Evolutionary conservation across 768 basidiomycete genomes (phyloP), one percentile per base, ranked within the genome.

Genomic region (Chalciporus chontae): DNA sequence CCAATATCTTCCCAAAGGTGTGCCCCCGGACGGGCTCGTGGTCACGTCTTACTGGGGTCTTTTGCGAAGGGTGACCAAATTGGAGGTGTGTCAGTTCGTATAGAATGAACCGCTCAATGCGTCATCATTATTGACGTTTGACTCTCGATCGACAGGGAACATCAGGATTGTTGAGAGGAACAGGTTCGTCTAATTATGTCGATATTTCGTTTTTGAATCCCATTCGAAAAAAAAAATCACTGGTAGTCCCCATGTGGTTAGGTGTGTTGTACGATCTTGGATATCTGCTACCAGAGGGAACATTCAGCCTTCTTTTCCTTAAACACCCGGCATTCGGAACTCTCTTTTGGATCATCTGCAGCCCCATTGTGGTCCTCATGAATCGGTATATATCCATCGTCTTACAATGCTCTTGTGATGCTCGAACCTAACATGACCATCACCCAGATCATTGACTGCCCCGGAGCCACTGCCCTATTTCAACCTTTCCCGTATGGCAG

Each of bases 21-120:
- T 44, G 19, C 78, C 85, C 59, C 79, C 83, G 8, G 80, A 80
- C 11, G 19, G 8, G 19, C 85, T 85, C 43, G 75, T 84, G 19
- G 74, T 87, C 43, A 77, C 74, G 21, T 78, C 81, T 4, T 87
- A 81, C 66, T 82, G 84, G 57, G 78, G 72, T 8, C 89, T 89
- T 85, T 64, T 86, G 56, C 57, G 49, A 40, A 72, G 87, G 27
- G 84, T 85, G 6, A 79, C 78, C 61, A 72, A 71, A 37, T 70
- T 88, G n/a, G 87, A 90, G 76, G 85, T 84, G 27, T 36, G 72
- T 53, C 15, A 8, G 14, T 13, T 14, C 32, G 8, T 32, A 8
- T 32, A 32, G 11, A 10, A 5, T 32, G 10, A 32, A 2, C 14
- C 32, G 27, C 27, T 29, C 21, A 10, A 6, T 10, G 3, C 3